Evolutionary conservation across 768 basidiomycete species (phyloP).

Genomic region (Calvatia gigantea): DNA sequence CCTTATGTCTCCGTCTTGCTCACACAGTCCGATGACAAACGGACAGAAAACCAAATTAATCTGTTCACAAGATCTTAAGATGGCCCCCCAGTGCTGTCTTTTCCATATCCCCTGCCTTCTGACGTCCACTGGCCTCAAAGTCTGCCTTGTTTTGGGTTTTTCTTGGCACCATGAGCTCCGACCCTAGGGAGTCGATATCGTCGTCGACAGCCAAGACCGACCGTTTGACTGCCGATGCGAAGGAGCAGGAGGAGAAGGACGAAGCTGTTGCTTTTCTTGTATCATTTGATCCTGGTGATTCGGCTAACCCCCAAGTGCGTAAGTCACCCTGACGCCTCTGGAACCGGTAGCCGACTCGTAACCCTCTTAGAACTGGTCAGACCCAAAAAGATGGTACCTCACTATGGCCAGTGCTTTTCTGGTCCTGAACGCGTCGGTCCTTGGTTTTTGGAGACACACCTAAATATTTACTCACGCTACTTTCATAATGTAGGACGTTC

Average conservation of each 20-base stretch:
- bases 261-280: constrained; percentile 31
- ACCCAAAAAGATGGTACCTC: constrained; percentile 43
- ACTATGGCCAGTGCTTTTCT: constrained; percentile 46
- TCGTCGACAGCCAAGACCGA: constrained; percentile 16
- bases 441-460: neutral
- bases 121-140: neutral
- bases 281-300: constrained; percentile 35
- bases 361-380: constrained; percentile 47
- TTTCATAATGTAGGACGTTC: constrained; percentile 43
- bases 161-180: neutral
- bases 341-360: neutral
- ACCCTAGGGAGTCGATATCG: constrained; percentile 13
- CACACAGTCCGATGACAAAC: constrained; percentile 9
- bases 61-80: neutral
- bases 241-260: constrained; percentile 9
- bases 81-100: neutral
- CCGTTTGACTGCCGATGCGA: constrained; percentile 2
- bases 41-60: constrained; percentile 3
- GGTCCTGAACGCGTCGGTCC: constrained; percentile 51
- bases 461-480: neutral
- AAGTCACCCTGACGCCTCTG: neutral
- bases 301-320: constrained; percentile 44
- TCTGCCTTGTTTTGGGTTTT: neutral
- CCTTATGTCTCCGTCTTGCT: neutral
- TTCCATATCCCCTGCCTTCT: neutral